Evolutionary conservation across 331 rosid genomes (phyloP).

Genomic region (Malus hybrid): DNA sequence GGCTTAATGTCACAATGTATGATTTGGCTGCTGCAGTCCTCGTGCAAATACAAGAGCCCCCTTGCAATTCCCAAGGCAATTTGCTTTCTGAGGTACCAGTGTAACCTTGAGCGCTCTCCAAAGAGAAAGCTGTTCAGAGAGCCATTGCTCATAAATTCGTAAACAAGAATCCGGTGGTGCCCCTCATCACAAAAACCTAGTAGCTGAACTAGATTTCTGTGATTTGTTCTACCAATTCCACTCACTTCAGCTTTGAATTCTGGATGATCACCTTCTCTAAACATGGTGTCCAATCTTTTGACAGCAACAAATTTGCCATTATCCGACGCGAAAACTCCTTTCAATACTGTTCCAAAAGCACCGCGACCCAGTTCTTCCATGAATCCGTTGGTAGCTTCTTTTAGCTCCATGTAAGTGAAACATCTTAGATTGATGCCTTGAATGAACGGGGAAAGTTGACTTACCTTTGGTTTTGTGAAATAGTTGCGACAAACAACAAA

Average conservation of each 20-base stretch:
- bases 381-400: neutral
- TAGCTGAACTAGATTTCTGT: conserved; percentile 14
- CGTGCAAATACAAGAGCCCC: conserved; percentile 28
- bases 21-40: conserved; percentile 25
- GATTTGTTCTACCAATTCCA: conserved; percentile 23
- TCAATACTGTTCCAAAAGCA: neutral
- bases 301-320: conserved; percentile 4
- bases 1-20: conserved; percentile 37
- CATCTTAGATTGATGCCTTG: neutral
- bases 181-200: conserved; percentile 19
- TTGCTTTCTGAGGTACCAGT: conserved; percentile 12
- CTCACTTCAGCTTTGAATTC: conserved; percentile 27
- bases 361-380: neutral
- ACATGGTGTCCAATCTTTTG: neutral
- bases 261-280: neutral
- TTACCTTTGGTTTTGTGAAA: neutral
- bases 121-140: conserved; percentile 17
- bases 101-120: conserved; percentile 1
- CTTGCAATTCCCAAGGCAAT: conserved; percentile 25
- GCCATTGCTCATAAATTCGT: conserved; percentile 28
- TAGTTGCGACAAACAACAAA: neutral
- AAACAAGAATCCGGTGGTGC: conserved; percentile 17
- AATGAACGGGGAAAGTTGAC: neutral
- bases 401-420: neutral
- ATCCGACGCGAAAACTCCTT: neutral